Evolutionary conservation across 139 green algal genomes (phyloP).

Genomic region (Monoraphidium neglectum): DNA sequence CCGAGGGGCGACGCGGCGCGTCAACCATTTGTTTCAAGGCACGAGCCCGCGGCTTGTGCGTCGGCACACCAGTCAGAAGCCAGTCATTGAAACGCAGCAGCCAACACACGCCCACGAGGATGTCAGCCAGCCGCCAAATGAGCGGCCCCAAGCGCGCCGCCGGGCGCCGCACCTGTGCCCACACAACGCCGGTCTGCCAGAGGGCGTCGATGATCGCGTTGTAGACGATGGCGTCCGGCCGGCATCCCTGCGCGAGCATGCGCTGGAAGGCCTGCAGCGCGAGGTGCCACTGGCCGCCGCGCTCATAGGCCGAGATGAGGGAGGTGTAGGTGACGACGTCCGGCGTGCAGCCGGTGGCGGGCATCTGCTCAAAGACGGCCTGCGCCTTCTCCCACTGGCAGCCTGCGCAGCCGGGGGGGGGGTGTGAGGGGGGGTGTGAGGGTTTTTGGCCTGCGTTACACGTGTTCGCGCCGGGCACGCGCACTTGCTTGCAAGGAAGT

Average conservation of each 20-base stretch:
- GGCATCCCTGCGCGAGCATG: slow-evolving; percentile 62
- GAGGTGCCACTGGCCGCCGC: slow-evolving; percentile 66
- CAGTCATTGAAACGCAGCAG: too few species aligned
- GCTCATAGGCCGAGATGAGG: slow-evolving; percentile 80
- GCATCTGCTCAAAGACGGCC: slow-evolving; percentile 82
- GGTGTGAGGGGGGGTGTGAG: background rate
- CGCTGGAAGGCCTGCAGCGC: slow-evolving; percentile 60
- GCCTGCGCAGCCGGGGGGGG: slow-evolving; percentile 30
- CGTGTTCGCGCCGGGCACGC: background rate
- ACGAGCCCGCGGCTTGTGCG: too few species aligned
- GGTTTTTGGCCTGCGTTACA: background rate
- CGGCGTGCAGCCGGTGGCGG: slow-evolving; percentile 62
- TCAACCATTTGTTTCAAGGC: slow-evolving; percentile 37
- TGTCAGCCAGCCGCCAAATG: slow-evolving; percentile 10
- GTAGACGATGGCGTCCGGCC: slow-evolving; percentile 83
- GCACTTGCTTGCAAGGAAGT: background rate
- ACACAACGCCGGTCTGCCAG: slow-evolving; percentile 83
- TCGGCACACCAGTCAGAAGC: too few species aligned
- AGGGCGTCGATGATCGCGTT: slow-evolving; percentile 85
- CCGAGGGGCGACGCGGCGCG: slow-evolving; percentile 36
- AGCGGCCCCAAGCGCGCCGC: too few species aligned
- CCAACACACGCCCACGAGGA: background rate
- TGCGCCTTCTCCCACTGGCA: slow-evolving; percentile 74
- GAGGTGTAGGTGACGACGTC: slow-evolving; percentile 89
- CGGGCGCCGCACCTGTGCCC: slow-evolving; percentile 61